These are phyloP conservation scores for Zygoascus flipseniorum DNA, from an alignment of 805 yeast genomes.

Conservation along the genomic window DNA sequence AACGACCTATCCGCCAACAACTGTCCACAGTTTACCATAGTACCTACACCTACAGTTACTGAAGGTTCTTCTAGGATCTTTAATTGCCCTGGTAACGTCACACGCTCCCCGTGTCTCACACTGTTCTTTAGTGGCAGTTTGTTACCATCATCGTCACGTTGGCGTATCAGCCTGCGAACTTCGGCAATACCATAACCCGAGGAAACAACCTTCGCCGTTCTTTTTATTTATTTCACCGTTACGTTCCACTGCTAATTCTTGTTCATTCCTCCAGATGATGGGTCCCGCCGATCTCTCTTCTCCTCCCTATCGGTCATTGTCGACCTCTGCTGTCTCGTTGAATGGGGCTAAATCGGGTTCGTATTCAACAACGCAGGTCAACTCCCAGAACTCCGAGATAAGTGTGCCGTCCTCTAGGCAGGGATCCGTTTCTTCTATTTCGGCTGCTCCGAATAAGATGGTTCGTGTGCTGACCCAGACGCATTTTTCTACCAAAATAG, in stretches of 20 bases:
- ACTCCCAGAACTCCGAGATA: not conserved
- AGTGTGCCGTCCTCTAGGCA: not conserved
- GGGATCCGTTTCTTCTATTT: constrained; percentile 1
- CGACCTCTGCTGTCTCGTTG: not conserved
- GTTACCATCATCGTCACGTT: not conserved
- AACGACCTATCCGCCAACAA: not conserved
- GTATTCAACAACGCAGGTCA: not conserved
- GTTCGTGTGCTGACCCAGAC: constrained; percentile 2
- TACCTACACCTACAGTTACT: not conserved
- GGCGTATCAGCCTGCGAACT: not conserved
- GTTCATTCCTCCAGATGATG: too few relatives aligned
- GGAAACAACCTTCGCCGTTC: not conserved
- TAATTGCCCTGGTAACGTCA: not conserved
- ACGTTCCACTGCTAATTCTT: too few relatives aligned
- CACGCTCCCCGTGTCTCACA: too few relatives aligned
- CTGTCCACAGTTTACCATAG: not conserved
- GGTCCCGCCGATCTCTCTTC: too few relatives aligned
- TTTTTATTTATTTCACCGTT: not conserved
- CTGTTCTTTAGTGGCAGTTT: not conserved
- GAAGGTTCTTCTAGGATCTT: not conserved
- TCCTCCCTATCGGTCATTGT: constrained; percentile 1
- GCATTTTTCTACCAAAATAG: constrained; percentile 15
- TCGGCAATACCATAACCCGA: not conserved
- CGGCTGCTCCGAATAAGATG: not conserved
- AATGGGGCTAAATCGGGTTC: not conserved